Conservation (phyloP, 768 basidiomycete genomes). For the Kwoniella botswanensis region DNA sequence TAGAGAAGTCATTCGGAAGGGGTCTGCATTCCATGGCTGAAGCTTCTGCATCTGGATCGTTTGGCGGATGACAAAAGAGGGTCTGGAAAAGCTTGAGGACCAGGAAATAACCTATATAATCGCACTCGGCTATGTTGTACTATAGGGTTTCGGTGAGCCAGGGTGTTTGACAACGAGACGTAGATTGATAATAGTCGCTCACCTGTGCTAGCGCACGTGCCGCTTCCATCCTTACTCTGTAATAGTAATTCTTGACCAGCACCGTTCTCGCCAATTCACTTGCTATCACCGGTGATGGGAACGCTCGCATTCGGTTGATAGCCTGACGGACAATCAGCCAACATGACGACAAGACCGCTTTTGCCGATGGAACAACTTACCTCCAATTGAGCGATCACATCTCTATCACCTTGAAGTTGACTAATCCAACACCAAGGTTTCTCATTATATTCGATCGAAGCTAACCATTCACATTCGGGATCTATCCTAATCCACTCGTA, state of each 20-base stretch:
- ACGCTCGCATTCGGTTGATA: slow-evolving; percentile 73
- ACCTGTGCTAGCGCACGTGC: slow-evolving; percentile 81
- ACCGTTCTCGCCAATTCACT: slow-evolving; percentile 87
- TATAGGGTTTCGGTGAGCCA: slow-evolving; percentile 53
- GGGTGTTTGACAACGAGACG: too few relatives aligned
- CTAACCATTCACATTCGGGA: slow-evolving; percentile 99
- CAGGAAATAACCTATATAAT: slow-evolving; percentile 91
- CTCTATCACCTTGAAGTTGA: slow-evolving; percentile 90
- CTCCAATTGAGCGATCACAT: slow-evolving; percentile 96
- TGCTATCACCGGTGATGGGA: slow-evolving; percentile 60
- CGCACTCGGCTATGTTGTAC: slow-evolving; percentile 81
- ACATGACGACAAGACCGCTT: not conserved
- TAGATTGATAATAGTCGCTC: slow-evolving; percentile 23
- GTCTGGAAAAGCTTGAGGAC: slow-evolving; percentile 92
- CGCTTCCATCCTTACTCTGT: slow-evolving; percentile 93
- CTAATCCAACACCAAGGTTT: slow-evolving; percentile 98
- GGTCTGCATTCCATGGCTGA: slow-evolving; percentile 77
- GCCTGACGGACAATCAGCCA: slow-evolving; percentile 67
- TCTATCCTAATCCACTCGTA: slow-evolving; percentile 99
- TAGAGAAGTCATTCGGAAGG: slow-evolving; percentile 90
- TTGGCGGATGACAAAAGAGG: slow-evolving; percentile 64
- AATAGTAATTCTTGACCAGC: slow-evolving; percentile 93
- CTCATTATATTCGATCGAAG: slow-evolving; percentile 72
- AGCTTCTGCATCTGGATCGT: slow-evolving; percentile 64
- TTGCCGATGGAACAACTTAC: slow-evolving; percentile 62